Percentiles rank a stretch among this genome's conserved stretches.
Conservation (phyloP, 306 rosid genomes). For the Vigna radiata region DNA sequence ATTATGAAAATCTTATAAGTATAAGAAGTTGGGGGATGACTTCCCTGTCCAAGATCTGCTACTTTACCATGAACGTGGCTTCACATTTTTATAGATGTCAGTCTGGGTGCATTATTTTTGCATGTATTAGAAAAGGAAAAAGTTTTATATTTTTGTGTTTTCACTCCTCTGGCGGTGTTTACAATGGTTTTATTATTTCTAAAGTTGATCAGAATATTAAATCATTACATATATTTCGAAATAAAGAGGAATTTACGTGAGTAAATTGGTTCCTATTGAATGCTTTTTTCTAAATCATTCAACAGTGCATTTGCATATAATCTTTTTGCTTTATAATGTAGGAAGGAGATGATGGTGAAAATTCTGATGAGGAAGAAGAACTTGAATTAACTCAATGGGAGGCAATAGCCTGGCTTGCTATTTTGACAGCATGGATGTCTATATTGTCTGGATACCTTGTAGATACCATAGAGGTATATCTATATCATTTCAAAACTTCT, state of each 20-base stretch:
- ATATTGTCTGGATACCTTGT: slow-evolving; percentile 89
- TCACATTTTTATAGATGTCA: slow-evolving; percentile 8
- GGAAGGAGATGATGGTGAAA: slow-evolving; percentile 56
- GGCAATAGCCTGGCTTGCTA: slow-evolving; percentile 85
- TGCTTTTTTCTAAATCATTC: slow-evolving; percentile 18
- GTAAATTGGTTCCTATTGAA: slow-evolving; percentile 16
- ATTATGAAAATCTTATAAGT: neutral
- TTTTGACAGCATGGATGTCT: slow-evolving; percentile 84
- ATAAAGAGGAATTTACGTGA: slow-evolving; percentile 2
- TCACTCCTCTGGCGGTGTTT: neutral
- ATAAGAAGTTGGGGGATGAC: neutral
- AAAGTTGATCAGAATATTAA: slow-evolving; percentile 8
- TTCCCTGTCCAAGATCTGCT: neutral
- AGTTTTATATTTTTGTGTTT: neutral
- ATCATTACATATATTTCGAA: slow-evolving; percentile 21
- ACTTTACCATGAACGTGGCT: neutral
- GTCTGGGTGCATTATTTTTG: slow-evolving; percentile 11
- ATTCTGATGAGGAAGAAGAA: slow-evolving; percentile 65
- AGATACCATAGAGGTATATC: slow-evolving; percentile 79
- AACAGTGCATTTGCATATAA: slow-evolving; percentile 25
- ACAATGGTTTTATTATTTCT: neutral
- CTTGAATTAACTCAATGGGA: slow-evolving; percentile 77
- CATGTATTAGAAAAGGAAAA: slow-evolving; percentile 28
- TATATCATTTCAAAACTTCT: slow-evolving; percentile 45
- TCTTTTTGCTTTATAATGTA: slow-evolving; percentile 39